These are phyloP conservation scores for Scheffersomyces segobiensis DNA, from an alignment of 1,139 yeast genomes.

Conservation along the genomic window DNA sequence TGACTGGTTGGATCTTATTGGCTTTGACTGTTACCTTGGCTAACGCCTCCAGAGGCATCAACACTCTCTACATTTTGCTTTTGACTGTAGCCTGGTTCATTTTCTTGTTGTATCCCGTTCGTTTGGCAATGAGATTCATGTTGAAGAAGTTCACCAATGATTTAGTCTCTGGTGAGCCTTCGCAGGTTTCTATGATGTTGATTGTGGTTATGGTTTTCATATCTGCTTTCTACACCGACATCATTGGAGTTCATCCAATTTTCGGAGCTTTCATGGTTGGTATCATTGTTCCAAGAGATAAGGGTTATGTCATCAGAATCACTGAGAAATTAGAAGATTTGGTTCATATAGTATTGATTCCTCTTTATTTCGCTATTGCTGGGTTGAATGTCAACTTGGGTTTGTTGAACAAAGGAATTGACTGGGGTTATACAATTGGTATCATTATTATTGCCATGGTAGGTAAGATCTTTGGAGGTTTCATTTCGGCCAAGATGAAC, in stretches of 20 bases:
- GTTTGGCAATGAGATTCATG: conserved; percentile 45
- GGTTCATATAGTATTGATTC: conserved; percentile 67
- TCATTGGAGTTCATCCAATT: conserved; percentile 78
- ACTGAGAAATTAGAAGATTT: conserved; percentile 77
- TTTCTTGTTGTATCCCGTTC: conserved; percentile 56
- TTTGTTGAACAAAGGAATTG: conserved; percentile 58
- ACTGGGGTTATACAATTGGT: conserved; percentile 77
- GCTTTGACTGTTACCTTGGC: conserved; percentile 77
- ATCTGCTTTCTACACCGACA: conserved; percentile 76
- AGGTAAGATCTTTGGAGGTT: conserved; percentile 68
- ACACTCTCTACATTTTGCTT: conserved; percentile 66
- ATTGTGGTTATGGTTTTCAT: conserved; percentile 57
- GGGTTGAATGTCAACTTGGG: conserved; percentile 73
- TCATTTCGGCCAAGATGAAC: conserved; percentile 58
- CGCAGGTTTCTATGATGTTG: conserved; percentile 59
- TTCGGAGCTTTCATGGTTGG: conserved; percentile 84
- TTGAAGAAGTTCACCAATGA: conserved; percentile 48
- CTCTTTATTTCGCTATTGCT: conserved; percentile 76
- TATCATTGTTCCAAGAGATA: conserved; percentile 73
- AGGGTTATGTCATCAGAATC: conserved; percentile 65
- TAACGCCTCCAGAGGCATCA: conserved; percentile 65
- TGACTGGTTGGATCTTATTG: conserved; percentile 78
- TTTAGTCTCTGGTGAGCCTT: conserved; percentile 58
- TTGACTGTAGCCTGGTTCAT: conserved; percentile 69
- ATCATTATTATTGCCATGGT: conserved; percentile 63